Evolutionary conservation across 352 stramenopile species (phyloP).

Genomic region (Globisporangium cylindrosporum): DNA sequence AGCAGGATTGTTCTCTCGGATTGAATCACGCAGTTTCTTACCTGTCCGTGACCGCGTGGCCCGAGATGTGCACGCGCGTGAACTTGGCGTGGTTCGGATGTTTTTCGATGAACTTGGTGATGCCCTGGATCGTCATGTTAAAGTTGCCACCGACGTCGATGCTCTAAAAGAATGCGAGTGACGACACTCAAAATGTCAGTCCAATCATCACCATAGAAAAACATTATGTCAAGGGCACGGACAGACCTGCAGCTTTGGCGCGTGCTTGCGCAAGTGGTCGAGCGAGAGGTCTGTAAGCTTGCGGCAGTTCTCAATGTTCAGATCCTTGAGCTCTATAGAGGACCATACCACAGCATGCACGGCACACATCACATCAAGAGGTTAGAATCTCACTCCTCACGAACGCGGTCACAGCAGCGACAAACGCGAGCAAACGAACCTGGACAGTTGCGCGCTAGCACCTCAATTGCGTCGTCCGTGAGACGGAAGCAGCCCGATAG

Average conservation of each 20-base stretch:
- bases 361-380: background rate
- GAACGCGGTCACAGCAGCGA: background rate
- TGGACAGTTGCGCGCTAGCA: slow-evolving; percentile 75
- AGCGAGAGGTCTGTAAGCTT: slow-evolving; percentile 83
- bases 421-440: slow-evolving; percentile 27
- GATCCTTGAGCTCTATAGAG: slow-evolving; percentile 74
- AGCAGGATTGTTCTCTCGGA: background rate
- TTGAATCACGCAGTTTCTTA: slow-evolving; percentile 22
- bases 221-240: background rate
- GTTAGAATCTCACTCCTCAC: background rate
- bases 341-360: background rate
- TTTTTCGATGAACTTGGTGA: slow-evolving; percentile 88
- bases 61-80: slow-evolving; percentile 80
- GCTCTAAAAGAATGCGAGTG: slow-evolving; percentile 33
- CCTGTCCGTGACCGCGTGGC: slow-evolving; percentile 80
- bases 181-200: background rate
- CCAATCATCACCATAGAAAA: background rate
- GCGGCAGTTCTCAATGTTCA: slow-evolving; percentile 89
- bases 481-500: slow-evolving; percentile 87
- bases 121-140: slow-evolving; percentile 86
- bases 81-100: slow-evolving; percentile 90
- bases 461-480: slow-evolving; percentile 81
- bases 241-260: slow-evolving; percentile 75
- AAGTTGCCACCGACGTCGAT: slow-evolving; percentile 87
- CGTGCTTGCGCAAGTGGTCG: slow-evolving; percentile 71